These are phyloP conservation scores for Babesia sp. DNA, from an alignment of 169 alveolate species.

Conservation along the genomic window DNA sequence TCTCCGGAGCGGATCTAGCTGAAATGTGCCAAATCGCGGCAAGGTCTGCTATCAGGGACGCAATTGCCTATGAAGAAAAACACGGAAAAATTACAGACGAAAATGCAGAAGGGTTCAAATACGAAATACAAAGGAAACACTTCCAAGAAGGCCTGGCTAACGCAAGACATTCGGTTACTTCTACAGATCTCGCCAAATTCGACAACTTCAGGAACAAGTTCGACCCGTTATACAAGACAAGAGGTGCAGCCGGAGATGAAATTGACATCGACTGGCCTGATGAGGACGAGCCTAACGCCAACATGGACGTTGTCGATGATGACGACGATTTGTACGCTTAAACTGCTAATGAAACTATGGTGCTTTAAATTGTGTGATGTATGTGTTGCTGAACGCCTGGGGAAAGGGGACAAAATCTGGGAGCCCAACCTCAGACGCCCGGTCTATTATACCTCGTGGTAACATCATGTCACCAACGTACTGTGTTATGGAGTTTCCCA, in stretches of 20 bases:
- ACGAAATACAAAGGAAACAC: slow-evolving; percentile 95
- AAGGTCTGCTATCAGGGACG: slow-evolving; percentile 99
- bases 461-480: slow-evolving; percentile 12
- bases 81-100: slow-evolving; percentile 68
- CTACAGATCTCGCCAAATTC: slow-evolving; percentile 87
- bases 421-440: slow-evolving; percentile 30
- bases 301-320: slow-evolving; percentile 71
- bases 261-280: slow-evolving; percentile 93
- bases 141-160: slow-evolving; percentile 98
- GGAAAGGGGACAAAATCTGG: slow-evolving; percentile 42
- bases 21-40: slow-evolving; percentile 99
- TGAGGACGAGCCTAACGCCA: slow-evolving; percentile 48
- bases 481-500: slow-evolving; percentile 51
- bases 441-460: slow-evolving; percentile 10
- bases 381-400: slow-evolving; percentile 62
- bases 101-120: slow-evolving; percentile 84
- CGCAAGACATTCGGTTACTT: slow-evolving; percentile 97
- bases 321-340: slow-evolving; percentile 78
- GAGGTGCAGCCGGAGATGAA: slow-evolving; percentile 82
- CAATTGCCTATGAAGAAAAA: slow-evolving; percentile 84
- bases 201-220: slow-evolving; percentile 97
- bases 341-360: not conserved
- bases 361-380: slow-evolving; percentile 22
- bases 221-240: slow-evolving; percentile 96
- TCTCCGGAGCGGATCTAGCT: slow-evolving; percentile 99